Conservation (phyloP, 768 basidiomycete species). For the Lactarius trivialis region DNA sequence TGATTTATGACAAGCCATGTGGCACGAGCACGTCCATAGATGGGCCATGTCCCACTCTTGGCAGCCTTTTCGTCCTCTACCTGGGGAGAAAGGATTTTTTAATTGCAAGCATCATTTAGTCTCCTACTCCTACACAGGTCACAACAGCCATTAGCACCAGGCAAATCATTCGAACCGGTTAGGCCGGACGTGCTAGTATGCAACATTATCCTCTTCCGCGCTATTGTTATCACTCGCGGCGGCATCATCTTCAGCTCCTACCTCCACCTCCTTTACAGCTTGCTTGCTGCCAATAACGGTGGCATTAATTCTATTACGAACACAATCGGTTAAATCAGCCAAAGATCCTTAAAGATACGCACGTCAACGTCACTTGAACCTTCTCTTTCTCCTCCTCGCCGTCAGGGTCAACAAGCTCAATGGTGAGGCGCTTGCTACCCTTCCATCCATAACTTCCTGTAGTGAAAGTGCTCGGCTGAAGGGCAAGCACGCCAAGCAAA, state of each 20-base stretch:
- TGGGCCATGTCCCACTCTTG: background rate
- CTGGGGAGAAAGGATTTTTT: background rate
- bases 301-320: slow-evolving; percentile 58
- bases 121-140: slow-evolving; percentile 10
- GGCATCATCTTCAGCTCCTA: slow-evolving; percentile 25
- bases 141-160: slow-evolving; percentile 18
- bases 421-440: slow-evolving; percentile 56
- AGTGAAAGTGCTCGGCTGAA: slow-evolving; percentile 53
- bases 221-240: slow-evolving; percentile 23
- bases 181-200: too few relatives aligned
- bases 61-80: background rate
- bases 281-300: slow-evolving; percentile 67
- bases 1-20: slow-evolving; percentile 35
- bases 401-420: slow-evolving; percentile 53
- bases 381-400: slow-evolving; percentile 47
- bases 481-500: slow-evolving; percentile 48
- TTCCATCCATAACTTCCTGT: slow-evolving; percentile 88
- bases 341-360: slow-evolving; percentile 29
- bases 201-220: slow-evolving; percentile 26
- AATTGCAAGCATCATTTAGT: background rate
- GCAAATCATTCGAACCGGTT: too few relatives aligned
- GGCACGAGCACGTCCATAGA: background rate
- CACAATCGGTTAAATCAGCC: background rate
- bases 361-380: slow-evolving; percentile 72
- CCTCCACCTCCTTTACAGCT: slow-evolving; percentile 36